These are phyloP conservation scores for Sphaerostilbella broomeana DNA, from an alignment of 2,329 filamentous ascomycete genomes.

Conservation along the genomic window DNA sequence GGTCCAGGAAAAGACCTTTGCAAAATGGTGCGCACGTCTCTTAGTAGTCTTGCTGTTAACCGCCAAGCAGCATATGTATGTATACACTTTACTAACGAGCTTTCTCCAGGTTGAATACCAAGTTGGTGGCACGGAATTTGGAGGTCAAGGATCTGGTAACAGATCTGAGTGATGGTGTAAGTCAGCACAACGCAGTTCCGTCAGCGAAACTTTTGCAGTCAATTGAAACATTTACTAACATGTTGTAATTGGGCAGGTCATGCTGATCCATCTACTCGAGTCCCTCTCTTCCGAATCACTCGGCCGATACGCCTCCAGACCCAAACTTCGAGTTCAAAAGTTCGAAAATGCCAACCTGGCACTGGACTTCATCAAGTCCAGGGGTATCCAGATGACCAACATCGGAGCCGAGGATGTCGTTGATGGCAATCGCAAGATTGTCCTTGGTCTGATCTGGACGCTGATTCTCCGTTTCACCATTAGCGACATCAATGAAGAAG, in stretches of 20 bases:
- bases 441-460: conserved; percentile 95
- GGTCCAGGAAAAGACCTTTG: conserved; percentile 98
- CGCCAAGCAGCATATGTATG: background rate
- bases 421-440: conserved; percentile 95
- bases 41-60: background rate
- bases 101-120: conserved; percentile 77
- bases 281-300: conserved; percentile 91
- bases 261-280: conserved; percentile 94
- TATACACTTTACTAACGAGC: conserved; percentile 1
- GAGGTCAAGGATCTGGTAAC: conserved; percentile 80
- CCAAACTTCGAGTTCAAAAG: conserved; percentile 89
- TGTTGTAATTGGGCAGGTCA: conserved; percentile 51
- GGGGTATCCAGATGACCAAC: conserved; percentile 95
- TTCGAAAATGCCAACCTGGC: conserved; percentile 98
- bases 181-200: conserved; percentile 30
- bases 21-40: conserved; percentile 69
- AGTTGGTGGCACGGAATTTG: conserved; percentile 71
- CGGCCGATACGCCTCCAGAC: conserved; percentile 92
- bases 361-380: conserved; percentile 83
- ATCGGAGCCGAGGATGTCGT: conserved; percentile 98
- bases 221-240: conserved; percentile 13
- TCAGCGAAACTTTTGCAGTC: background rate
- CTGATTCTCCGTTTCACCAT: conserved; percentile 97
- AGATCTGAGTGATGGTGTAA: conserved; percentile 89
- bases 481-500: conserved; percentile 96